A percentile compares a stretch with the other conserved stretches of the same genome.
Evolutionary conservation across 257 asterid genomes (phyloP).

Genomic region (Nyctanthes arbortristis): DNA sequence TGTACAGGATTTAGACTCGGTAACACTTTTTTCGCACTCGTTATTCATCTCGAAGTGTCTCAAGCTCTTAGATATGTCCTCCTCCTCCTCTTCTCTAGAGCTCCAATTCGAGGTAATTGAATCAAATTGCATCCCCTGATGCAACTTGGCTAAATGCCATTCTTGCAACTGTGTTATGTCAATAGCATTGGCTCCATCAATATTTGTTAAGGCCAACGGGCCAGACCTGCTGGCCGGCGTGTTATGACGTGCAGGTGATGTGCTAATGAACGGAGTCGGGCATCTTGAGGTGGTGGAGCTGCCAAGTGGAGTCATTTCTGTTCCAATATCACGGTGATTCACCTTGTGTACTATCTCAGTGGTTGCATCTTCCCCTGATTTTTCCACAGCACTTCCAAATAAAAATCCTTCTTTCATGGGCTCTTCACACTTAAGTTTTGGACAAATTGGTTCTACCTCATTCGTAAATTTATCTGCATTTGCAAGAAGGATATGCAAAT

Average conservation of each 20-base stretch:
- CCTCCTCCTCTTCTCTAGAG: conserved; percentile 95
- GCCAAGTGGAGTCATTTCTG: conserved; percentile 97
- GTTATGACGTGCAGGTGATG: conserved; percentile 85
- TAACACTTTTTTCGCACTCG: conserved; percentile 59
- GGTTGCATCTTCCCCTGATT: conserved; percentile 33
- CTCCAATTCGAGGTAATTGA: conserved; percentile 76
- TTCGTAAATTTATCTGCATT: conserved; percentile 82
- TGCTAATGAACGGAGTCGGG: conserved; percentile 78
- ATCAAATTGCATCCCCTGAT: conserved; percentile 52
- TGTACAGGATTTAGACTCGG: conserved; percentile 52
- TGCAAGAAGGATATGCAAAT: conserved; percentile 10
- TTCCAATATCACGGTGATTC: conserved; percentile 80
- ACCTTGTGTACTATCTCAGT: conserved; percentile 40
- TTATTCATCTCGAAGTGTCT: conserved; percentile 83
- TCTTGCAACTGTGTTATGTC: conserved; percentile 70
- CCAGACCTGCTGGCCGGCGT: conserved; percentile 89
- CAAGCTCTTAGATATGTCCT: conserved; percentile 94
- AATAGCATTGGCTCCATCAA: conserved; percentile 35
- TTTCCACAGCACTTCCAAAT: conserved; percentile 42
- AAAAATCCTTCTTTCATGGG: conserved; percentile 73
- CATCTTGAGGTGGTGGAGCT: conserved; percentile 94
- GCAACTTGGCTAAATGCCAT: conserved; percentile 79
- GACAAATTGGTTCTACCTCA: conserved; percentile 39
- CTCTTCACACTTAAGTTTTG: conserved; percentile 53
- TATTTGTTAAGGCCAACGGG: conserved; percentile 46